These are phyloP conservation scores for Solanum boliviense DNA, from an alignment of 257 asterid species.

Conservation along the genomic window DNA sequence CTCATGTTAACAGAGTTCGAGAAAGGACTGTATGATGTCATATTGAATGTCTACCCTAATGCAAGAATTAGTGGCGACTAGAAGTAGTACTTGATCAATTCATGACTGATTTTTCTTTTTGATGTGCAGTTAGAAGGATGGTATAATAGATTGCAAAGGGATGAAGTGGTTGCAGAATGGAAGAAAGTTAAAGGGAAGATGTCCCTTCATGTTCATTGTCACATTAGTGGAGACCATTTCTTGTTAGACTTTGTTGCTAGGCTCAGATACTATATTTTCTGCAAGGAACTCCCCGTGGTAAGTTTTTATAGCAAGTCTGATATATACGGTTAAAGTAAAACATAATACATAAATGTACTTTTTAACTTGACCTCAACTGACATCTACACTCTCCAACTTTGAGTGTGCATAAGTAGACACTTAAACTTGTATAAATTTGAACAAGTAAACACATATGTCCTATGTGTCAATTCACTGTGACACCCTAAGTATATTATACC, in stretches of 20 bases:
- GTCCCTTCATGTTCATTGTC: conserved; percentile 95
- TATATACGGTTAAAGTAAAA: not conserved
- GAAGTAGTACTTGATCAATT: not conserved
- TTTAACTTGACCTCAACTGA: too few relatives aligned
- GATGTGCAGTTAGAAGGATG: conserved; percentile 77
- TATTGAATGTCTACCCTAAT: not conserved
- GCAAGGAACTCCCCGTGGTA: conserved; percentile 93
- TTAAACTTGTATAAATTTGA: too few relatives aligned
- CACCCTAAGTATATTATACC: too few relatives aligned
- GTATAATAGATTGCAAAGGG: conserved; percentile 73
- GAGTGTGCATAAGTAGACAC: too few relatives aligned
- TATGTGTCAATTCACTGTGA: too few relatives aligned
- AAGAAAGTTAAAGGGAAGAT: conserved; percentile 69
- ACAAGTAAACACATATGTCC: too few relatives aligned
- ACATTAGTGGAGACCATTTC: conserved; percentile 89
- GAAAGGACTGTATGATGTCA: too few relatives aligned
- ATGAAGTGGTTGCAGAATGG: conserved; percentile 96
- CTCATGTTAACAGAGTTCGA: too few relatives aligned
- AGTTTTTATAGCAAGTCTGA: not conserved
- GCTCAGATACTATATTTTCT: conserved; percentile 70
- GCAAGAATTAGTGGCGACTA: not conserved
- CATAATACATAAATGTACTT: too few relatives aligned
- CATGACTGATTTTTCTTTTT: too few relatives aligned
- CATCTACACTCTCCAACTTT: too few relatives aligned
- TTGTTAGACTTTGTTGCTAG: conserved; percentile 51